phyloP scores from a whole-genome alignment of 306 rosid species.

The Inga oerstediana region DNA sequence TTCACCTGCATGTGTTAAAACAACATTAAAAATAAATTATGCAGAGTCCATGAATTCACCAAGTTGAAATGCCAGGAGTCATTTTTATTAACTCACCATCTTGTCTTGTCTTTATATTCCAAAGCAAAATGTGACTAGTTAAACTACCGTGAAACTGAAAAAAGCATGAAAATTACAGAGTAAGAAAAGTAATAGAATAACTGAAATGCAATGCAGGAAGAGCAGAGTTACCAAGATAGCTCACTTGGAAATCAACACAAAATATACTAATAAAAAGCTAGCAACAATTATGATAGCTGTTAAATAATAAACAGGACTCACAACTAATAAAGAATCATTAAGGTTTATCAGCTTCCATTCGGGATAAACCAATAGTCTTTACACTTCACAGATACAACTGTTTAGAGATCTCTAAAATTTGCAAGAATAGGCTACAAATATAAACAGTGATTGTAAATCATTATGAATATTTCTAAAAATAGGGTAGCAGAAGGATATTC shows the following conservation, averaged over 20 bases:
- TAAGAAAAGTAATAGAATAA: neutral
- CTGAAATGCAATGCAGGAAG: neutral
- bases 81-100: conserved; percentile 39
- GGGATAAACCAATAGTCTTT: neutral
- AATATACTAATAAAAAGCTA: too few relatives aligned
- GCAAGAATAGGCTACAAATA: neutral
- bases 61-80: neutral
- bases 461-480: neutral
- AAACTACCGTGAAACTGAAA: conserved; percentile 4
- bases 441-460: neutral
- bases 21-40: neutral
- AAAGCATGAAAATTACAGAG: neutral
- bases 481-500: neutral
- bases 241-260: neutral
- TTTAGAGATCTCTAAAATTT: neutral
- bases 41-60: neutral
- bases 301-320: neutral
- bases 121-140: too few relatives aligned
- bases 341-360: neutral
- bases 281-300: neutral
- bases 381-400: neutral
- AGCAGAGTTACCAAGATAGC: neutral
- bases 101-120: conserved; percentile 28
- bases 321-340: neutral
- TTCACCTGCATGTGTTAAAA: conserved; percentile 55